Evolutionary conservation across 2,329 filamentous ascomycete species (phyloP), one percentile per base, ranked within the genome.

Genomic region (Decorospora gaudefroyi): DNA sequence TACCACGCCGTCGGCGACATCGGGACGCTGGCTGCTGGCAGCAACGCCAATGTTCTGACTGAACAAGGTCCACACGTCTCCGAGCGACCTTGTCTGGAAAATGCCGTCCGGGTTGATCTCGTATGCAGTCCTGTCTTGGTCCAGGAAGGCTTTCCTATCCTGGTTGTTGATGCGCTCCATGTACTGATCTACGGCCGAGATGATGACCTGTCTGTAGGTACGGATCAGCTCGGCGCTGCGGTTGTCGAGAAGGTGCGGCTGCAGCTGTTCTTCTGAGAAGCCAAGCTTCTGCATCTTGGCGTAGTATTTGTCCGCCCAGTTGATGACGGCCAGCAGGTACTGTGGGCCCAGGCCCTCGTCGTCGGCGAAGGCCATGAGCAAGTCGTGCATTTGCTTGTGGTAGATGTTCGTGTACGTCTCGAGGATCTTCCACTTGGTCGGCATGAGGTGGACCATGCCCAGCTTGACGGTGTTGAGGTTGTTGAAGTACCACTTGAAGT

Each of bases 61-160:
- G 52, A 99, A 78, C 90, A 99, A 97, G 48, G 91, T 87, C 91
- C 95, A 99, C 78, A 97, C 87, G 63, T 96, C 91, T 42, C 91
- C 87, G 40, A 96, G 77, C 49, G 91, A 96, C 73, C 88, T 91
- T 37, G 91, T 96, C 35, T 92, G 86, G 74, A 96, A 91, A 69
- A 89, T 91, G 48, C 90, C 90, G 68, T 95, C 90, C 64, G 91
- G 85, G 21, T 66, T 66, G 40, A 52, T 84, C 67, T 96, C 90
- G 51, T 96, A 78, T 64, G 91, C 88, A 61, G 90, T 88, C 46
- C 85, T 79, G 57, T 84, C 85, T 51, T 91, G 84, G 43, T 90
- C 84, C 33, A 83, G 76, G 70, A 99, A 95, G 57, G 89, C 86
- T 60, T 85, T 86, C 63, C 81, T 82, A 72, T 99, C 95, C 30